Evolutionary conservation across 2,329 filamentous ascomycete genomes (phyloP), one percentile per base, ranked within the genome.

Genomic region (Colletotrichum sublineola): DNA sequence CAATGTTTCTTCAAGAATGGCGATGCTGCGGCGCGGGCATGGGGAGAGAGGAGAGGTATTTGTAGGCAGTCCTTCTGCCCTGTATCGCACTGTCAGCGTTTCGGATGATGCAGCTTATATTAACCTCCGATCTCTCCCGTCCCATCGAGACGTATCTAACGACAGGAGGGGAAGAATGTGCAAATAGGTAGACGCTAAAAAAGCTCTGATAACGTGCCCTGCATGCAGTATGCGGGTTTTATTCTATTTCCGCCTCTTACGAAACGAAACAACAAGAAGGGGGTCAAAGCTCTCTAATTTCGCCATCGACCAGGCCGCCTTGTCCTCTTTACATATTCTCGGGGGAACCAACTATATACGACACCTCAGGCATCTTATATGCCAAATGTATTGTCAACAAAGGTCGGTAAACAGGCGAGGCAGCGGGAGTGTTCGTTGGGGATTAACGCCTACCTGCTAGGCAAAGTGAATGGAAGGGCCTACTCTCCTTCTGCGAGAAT

Each of bases 141-240:
- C 62, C 62, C 62, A 56, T 64, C 50, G n/a, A 24, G 18, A 11
- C 29, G 33, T 24, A 20, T 38, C 33, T 15, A 20, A 57, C 20
- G 12, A 7, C 20, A 8, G 20, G 33, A 20, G 20, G 44, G 14
- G 33, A 63, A 36, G 14, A 46, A 62, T n/a, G 24, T 40, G 33
- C 46, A 33, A 36, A 12, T 57, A 52, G n/a, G 15, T 15, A 50
- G 29, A 53, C 61, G 38, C 57, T 53, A 53, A 11, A 9, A 55
- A 53, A 67, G 24, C 44, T 64, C 52, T 60, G 48, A 67, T 61
- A 67, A 18, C 48, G 55, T 56, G 62, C 62, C 60, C 29, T 44
- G 33, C 36, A 40, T 29, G 36, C n/a, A 46, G 24, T 24, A 40
- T 52, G 60, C 11, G 12, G 12, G n/a, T 11, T 18, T 11, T 6